Percentiles rank a stretch among this genome's conserved stretches.
These are phyloP conservation scores for Monosporascus sp. DNA, from an alignment of 2,329 filamentous ascomycete species.

Conservation along the genomic window DNA sequence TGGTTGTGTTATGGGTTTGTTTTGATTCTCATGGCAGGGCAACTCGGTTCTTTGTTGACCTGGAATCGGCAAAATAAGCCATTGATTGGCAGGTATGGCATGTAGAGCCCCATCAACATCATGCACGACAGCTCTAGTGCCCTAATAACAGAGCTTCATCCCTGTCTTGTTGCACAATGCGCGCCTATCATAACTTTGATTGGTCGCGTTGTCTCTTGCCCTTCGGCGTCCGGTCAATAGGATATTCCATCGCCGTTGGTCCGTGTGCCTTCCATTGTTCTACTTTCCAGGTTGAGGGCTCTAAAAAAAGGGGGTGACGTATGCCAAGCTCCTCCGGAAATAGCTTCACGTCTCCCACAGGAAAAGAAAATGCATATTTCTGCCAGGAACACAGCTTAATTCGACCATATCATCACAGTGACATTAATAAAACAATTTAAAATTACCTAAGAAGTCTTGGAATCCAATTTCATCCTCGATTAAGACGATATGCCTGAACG, in stretches of 20 bases:
- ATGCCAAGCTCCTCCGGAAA: background rate
- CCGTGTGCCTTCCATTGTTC: background rate
- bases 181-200: background rate
- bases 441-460: background rate
- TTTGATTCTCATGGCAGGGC: background rate
- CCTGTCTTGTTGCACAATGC: background rate
- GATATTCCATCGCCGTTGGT: background rate
- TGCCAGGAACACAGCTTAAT: background rate
- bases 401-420: background rate
- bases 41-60: slow-evolving; percentile 1
- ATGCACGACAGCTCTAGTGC: background rate
- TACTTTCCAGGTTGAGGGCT: no score
- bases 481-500: background rate
- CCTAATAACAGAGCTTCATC: background rate
- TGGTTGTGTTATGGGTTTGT: slow-evolving; percentile 1
- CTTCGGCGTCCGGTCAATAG: background rate
- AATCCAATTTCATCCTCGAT: no score
- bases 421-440: background rate
- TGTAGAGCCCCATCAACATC: background rate
- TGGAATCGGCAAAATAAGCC: background rate
- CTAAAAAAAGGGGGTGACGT: background rate
- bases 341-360: background rate
- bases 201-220: background rate
- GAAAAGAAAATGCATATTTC: background rate
- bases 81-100: background rate